These are phyloP conservation scores for Zygnema circumcarinatum DNA, from an alignment of 139 green algal genomes.

Conservation along the genomic window DNA sequence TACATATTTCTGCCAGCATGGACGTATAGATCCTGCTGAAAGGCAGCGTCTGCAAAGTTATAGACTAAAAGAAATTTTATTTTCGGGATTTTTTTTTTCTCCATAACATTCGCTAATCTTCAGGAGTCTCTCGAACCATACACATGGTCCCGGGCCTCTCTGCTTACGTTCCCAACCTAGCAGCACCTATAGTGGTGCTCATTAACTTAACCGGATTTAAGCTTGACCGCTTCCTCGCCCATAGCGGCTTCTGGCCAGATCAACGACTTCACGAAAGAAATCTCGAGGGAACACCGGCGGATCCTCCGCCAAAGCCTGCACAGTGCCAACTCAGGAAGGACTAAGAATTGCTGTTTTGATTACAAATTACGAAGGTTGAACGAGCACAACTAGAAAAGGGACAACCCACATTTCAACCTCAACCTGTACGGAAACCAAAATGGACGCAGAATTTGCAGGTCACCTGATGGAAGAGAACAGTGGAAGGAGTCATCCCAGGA, in stretches of 20 bases:
- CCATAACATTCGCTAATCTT: not conserved
- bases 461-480: constrained; percentile 69
- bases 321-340: not conserved
- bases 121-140: too few relatives aligned
- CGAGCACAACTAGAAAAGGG: not conserved
- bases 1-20: too few relatives aligned
- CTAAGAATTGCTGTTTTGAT: not conserved
- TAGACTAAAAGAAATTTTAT: not conserved
- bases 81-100: not conserved
- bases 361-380: not conserved
- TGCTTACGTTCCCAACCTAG: not conserved
- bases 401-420: too few relatives aligned
- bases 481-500: constrained; percentile 69
- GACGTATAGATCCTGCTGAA: too few relatives aligned
- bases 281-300: constrained; percentile 28
- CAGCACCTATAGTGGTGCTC: not conserved
- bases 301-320: constrained; percentile 38
- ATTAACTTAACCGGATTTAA: not conserved
- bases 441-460: too few relatives aligned
- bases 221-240: not conserved
- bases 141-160: not conserved
- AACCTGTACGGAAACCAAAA: too few relatives aligned
- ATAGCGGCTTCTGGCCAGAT: not conserved
- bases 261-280: constrained; percentile 21
- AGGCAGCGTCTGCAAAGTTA: not conserved